A percentile compares a stretch with the other conserved stretches of the same genome.
Evolutionary conservation across 2,329 filamentous ascomycete species (phyloP).

Genomic region (Verticillium klebahnii): DNA sequence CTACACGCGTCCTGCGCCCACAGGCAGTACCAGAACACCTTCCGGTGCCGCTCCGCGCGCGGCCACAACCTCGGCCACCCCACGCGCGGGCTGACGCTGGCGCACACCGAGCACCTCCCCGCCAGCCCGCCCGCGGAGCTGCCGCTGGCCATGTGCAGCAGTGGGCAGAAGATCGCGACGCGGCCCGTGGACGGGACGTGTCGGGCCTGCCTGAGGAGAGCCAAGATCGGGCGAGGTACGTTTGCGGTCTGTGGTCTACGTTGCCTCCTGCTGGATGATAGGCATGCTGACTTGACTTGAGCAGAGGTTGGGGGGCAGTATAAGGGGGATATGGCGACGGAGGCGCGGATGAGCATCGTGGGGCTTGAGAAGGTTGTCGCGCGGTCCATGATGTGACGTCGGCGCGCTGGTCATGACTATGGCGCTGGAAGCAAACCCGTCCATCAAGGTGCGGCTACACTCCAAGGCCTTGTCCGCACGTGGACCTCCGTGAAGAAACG

Average conservation of each 20-base stretch:
- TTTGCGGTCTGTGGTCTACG: neutral
- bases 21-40: conserved; percentile 28
- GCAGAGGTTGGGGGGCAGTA: no score
- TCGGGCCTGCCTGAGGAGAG: conserved; percentile 10
- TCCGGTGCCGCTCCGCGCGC: conserved; percentile 20
- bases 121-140: conserved; percentile 10
- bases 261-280: neutral
- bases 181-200: conserved; percentile 18
- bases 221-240: conserved; percentile 2
- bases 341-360: no score
- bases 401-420: no score
- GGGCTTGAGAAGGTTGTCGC: no score
- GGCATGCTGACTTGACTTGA: no score
- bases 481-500: no score
- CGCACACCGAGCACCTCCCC: conserved; percentile 10
- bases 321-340: no score
- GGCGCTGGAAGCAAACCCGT: no score
- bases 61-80: conserved; percentile 7
- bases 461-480: no score
- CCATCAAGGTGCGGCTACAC: no score
- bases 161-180: conserved; percentile 11
- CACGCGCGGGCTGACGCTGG: conserved; percentile 8
- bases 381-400: no score
- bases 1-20: conserved; percentile 22
- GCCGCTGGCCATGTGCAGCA: neutral